phyloP scores from a whole-genome alignment of 148 eudicot species.

The Rhododendron williamsianum region DNA sequence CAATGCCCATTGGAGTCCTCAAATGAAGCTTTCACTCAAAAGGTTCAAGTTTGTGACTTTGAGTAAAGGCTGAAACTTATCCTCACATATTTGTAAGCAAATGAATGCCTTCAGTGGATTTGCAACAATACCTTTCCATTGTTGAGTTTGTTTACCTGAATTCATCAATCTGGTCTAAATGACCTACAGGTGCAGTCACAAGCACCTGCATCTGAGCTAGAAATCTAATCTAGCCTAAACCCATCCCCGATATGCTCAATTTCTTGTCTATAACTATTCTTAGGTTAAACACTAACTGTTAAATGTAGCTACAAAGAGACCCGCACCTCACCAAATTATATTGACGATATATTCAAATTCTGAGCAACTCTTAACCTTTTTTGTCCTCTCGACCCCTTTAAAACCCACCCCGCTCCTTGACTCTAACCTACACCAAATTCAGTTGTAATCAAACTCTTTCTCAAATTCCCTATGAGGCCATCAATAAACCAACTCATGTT shows the following conservation, averaged over 20 bases:
- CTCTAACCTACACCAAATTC: no score
- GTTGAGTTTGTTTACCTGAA: neutral
- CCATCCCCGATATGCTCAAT: neutral
- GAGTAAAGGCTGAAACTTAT: neutral
- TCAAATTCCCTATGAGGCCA: neutral
- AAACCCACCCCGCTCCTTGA: no score
- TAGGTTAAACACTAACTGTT: neutral
- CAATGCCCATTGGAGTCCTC: neutral
- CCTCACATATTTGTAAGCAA: neutral
- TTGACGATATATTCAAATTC: no score
- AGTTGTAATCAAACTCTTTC: neutral
- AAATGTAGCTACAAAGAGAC: neutral
- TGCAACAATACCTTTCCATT: neutral
- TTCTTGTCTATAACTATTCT: neutral
- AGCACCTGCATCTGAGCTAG: neutral
- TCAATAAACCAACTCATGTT: no score
- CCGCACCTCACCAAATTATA: neutral
- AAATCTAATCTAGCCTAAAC: neutral
- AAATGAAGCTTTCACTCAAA: neutral
- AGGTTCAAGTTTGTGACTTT: neutral
- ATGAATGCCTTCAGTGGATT: neutral
- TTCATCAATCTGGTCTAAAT: neutral
- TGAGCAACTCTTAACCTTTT: no score
- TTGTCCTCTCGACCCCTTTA: no score
- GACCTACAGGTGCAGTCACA: neutral